phyloP scores from a whole-genome alignment of 176 grass and related monocot species.

The Eragrostis nindensis region DNA sequence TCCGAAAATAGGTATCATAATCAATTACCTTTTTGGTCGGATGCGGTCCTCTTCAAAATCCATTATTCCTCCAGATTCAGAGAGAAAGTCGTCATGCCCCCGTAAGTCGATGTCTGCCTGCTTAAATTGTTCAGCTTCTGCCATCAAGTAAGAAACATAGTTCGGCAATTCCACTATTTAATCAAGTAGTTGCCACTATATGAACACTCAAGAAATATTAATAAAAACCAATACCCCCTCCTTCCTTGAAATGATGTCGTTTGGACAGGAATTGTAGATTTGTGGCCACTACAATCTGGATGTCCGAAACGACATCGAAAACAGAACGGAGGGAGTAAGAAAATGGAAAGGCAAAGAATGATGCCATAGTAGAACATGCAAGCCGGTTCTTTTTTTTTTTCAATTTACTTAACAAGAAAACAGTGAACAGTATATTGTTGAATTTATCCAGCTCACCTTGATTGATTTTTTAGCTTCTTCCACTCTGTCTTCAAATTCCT shows the following conservation, averaged over 20 bases:
- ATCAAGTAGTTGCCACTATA: conserved; percentile 54
- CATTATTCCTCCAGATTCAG: conserved; percentile 96
- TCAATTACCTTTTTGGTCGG: conserved; percentile 86
- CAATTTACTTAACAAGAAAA: conserved; percentile 9
- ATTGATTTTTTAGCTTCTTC: conserved; percentile 98
- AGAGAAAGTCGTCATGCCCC: conserved; percentile 78
- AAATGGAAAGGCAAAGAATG: conserved; percentile 26
- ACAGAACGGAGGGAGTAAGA: too few relatives aligned
- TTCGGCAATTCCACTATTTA: conserved; percentile 72
- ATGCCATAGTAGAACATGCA: not conserved
- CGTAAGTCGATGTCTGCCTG: conserved; percentile 90
- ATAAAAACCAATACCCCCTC: conserved; percentile 12
- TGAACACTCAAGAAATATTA: conserved; percentile 32
- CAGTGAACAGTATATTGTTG: not conserved
- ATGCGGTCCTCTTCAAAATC: conserved; percentile 98
- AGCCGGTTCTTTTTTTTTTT: not conserved
- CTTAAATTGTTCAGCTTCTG: conserved; percentile 97
- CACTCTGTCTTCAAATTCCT: conserved; percentile 91
- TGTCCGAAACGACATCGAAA: too few relatives aligned
- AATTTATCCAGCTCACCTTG: conserved; percentile 75
- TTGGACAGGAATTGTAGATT: too few relatives aligned
- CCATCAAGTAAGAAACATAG: conserved; percentile 90
- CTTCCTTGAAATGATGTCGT: too few relatives aligned
- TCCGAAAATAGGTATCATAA: not conserved
- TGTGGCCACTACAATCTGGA: too few relatives aligned